Base-by-base conservation (phyloP, 805 yeast genomes). In the Candida pseudoglaebosa region DNA sequence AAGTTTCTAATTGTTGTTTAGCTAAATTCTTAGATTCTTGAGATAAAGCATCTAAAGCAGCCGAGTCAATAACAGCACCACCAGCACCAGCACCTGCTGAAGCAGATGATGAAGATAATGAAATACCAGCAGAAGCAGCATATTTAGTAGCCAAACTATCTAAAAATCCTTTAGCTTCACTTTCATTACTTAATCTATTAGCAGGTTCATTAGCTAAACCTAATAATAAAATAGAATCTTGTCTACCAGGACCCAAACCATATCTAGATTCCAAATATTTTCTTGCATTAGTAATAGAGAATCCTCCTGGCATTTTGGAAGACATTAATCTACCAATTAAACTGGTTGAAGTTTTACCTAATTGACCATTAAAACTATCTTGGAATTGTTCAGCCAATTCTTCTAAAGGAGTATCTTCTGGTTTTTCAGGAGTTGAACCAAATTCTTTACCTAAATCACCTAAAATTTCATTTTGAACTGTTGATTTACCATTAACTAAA, bases 281-380 rank as follows among this genome's bases (percentile, higher is more conserved):
- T 74, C 97, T 84, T 37, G 96, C 95, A 48, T 77, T 72, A 45
- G 96, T 83, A 52, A 91, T 82, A 34, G 95, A 84, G 68, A 91
- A 93, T 15, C 99, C 99, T 77, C 99, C 99, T 39, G 99, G 98
- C 98, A 93, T 93, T 73, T 93, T 93, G 20, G 97, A 84, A 8
- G 98, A 82, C 73, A 90, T 84, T 57, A 93, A 75, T 69, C 97
- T 83, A 46, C 95, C 86, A 47, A 91, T 73, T 55, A 93, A 76
- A 20, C 96, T 84, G 28, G 89, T 69, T 2, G 98, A 84, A 57
- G 90, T 95, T 65, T 93, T 93, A 62, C 99, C 99, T 50, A 93
- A 77, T 48, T 80, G 75, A 51, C 98, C 98, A 49, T 70, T 60
- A 73, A 88, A 93, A 19, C 90, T 71, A 48, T 88, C 96, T 71